Percentiles rank a stretch among this genome's conserved stretches.
These are phyloP conservation scores for Metarhizium guizhouense DNA, from an alignment of 2,329 filamentous ascomycete genomes.

Conservation along the genomic window DNA sequence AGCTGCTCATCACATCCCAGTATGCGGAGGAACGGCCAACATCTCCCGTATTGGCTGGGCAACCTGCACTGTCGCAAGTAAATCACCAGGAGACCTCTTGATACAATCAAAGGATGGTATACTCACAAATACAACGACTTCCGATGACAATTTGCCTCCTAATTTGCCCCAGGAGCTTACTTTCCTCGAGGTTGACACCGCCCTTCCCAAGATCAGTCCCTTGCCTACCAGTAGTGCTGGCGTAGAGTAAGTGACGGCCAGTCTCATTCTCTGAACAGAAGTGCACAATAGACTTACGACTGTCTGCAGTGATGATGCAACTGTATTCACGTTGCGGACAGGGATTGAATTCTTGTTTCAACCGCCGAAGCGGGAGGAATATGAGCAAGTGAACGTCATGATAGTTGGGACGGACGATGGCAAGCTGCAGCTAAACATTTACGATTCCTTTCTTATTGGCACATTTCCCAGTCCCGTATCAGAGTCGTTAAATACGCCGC, in stretches of 20 bases:
- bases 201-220: conserved; percentile 67
- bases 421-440: conserved; percentile 68
- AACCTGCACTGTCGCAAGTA: conserved; percentile 31
- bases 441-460: conserved; percentile 77
- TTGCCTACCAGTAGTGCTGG: conserved; percentile 54
- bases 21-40: conserved; percentile 34
- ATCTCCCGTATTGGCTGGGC: conserved; percentile 48
- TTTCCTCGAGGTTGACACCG: conserved; percentile 66
- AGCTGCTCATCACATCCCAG: conserved; percentile 61
- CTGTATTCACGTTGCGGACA: conserved; percentile 59
- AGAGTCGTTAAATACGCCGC: conserved; percentile 10
- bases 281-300: not conserved
- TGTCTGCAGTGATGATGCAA: conserved; percentile 36
- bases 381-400: conserved; percentile 71
- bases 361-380: conserved; percentile 51
- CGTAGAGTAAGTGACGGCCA: conserved; percentile 39
- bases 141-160: conserved; percentile 14
- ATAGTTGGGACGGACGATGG: conserved; percentile 65
- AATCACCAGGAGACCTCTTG: conserved; percentile 7
- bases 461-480: conserved; percentile 44
- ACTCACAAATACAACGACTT: conserved; percentile 3
- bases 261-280: not conserved
- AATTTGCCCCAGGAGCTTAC: conserved; percentile 66
- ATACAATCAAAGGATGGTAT: conserved; percentile 9
- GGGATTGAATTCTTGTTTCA: conserved; percentile 65